Percentiles rank a stretch among this genome's conserved stretches.
These are phyloP conservation scores for Ceriops decandra DNA, from an alignment of 345 rosid species.

Conservation along the genomic window DNA sequence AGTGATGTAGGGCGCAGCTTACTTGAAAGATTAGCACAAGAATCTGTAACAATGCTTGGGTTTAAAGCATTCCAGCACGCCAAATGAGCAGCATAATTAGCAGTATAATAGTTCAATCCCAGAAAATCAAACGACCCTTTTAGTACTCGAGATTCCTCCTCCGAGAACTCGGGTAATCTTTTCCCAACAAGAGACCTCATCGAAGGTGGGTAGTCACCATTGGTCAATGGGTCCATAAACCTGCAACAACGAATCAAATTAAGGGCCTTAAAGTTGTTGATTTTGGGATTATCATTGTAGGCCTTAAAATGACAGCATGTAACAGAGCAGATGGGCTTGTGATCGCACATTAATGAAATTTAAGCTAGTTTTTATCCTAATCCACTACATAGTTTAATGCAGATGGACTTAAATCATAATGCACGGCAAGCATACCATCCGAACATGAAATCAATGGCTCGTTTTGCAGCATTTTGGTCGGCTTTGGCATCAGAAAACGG, in stretches of 20 bases:
- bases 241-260: background rate
- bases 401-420: background rate
- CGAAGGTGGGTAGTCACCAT: background rate
- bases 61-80: background rate
- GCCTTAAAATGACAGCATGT: too few species aligned
- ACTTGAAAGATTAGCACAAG: background rate
- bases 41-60: background rate
- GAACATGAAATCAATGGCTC: slow-evolving; percentile 10
- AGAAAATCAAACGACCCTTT: slow-evolving; percentile 15
- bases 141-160: background rate
- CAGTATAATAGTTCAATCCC: slow-evolving; percentile 15
- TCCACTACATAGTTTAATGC: too few species aligned
- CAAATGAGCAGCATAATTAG: background rate
- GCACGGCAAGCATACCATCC: background rate
- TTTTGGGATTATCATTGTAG: too few species aligned
- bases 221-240: background rate
- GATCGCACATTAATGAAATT: too few species aligned
- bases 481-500: background rate
- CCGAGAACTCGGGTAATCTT: slow-evolving; percentile 9
- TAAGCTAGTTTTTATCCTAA: background rate
- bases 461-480: background rate
- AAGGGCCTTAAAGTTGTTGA: too few species aligned
- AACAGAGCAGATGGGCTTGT: too few species aligned
- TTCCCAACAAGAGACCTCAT: slow-evolving; percentile 9
- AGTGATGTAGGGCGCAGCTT: background rate